Evolutionary conservation across 371 early-diverging fungal genomes (phyloP), one percentile per base, ranked within the genome.

Genomic region (Paraphysoderma sedebokerense): DNA sequence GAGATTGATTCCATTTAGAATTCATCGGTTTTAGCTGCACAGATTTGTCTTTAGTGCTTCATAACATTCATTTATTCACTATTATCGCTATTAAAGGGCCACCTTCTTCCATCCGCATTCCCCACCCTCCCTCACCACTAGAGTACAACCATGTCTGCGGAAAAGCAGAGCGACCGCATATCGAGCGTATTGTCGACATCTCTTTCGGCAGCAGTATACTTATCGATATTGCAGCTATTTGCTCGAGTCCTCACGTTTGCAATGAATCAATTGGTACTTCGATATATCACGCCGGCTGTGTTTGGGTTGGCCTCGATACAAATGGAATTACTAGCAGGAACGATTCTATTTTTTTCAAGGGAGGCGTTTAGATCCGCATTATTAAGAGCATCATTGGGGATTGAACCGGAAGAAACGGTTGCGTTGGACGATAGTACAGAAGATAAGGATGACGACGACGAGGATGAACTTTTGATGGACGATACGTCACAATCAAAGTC

Each of bases 311-410:
- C 87, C 0, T 74, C 79, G 1, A 74, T 89, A 37, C 77, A 85
- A 38, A 64, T 93, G 26, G 93, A 93, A 60, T 71, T 95, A 11
- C 56, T 91, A 12, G 60, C 85, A 12, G 76, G 79, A 15, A 81
- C 92, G 0, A 79, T 92, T 35, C 63, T 93, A 37, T 92, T 93
- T 59, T 70, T 96, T 22, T 87, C 90, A 0, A 69, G 96, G 11
- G 96, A 96, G 59, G 80, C 80, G 20, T 74, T 91, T 39, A 74
- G 96, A 22, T 80, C 81, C 62, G 91, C 87, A 0, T 57, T 87
- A 23, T 56, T 90, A 35, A 62, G 72, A 6, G 74, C 31, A 24
- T 22, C 51, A 6, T 7, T 13, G 13, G 46, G 47, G 8, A 24
- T 30, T 46, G 59, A 29, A 8, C 32, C 2, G 23, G 47, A 22